These are phyloP conservation scores for Tribonema minus DNA, from an alignment of 108 stramenopile genomes.

Conservation along the genomic window DNA sequence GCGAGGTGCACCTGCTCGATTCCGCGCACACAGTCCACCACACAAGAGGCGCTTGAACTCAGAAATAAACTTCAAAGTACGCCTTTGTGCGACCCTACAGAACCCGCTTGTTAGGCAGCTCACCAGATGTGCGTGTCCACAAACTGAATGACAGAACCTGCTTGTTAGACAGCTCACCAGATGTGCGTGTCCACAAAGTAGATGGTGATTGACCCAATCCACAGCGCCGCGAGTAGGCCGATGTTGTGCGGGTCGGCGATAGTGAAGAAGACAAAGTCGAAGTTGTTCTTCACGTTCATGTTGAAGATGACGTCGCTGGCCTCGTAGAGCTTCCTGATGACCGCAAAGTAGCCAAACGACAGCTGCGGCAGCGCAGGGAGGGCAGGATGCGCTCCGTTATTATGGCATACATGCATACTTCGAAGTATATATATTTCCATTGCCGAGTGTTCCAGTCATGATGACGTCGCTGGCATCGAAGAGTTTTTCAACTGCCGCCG, in stretches of 20 bases:
- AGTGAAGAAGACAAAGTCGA: conserved; percentile 7
- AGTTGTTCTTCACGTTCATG: neutral
- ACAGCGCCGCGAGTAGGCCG: conserved; percentile 20
- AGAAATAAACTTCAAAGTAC: too few relatives aligned
- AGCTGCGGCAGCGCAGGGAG: neutral
- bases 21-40: too few relatives aligned
- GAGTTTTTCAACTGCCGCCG: neutral
- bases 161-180: neutral
- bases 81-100: too few relatives aligned
- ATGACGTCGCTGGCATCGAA: too few relatives aligned
- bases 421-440: neutral
- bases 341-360: conserved; percentile 29
- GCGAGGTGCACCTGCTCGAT: neutral
- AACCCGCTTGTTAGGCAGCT: neutral
- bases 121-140: conserved; percentile 41
- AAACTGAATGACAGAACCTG: conserved; percentile 10
- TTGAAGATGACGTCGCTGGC: conserved; percentile 10
- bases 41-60: too few relatives aligned
- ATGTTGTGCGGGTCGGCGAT: conserved; percentile 11
- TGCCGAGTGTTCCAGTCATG: too few relatives aligned
- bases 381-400: too few relatives aligned
- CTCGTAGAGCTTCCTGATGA: conserved; percentile 21
- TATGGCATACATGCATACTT: neutral
- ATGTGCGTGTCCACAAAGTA: conserved; percentile 42
- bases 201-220: conserved; percentile 25